Evolutionary conservation across 352 stramenopile genomes (phyloP), one percentile per base, ranked within the genome.

Genomic region (Phytophthora sojae): DNA sequence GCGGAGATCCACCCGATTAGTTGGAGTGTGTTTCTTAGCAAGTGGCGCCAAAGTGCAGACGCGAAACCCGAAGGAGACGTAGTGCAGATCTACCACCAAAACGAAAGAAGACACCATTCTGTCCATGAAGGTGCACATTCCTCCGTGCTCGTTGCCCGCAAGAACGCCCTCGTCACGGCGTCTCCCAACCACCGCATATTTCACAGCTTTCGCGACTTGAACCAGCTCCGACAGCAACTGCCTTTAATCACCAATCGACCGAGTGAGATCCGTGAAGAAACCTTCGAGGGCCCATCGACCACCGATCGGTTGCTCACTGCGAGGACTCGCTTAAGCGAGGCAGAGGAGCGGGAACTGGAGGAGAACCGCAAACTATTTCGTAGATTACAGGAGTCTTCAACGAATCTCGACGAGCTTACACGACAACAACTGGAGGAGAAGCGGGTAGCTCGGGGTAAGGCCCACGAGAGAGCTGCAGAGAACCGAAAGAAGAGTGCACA

Each of bases 1-100:
- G 67, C 83, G 4, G 69, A 85, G 23, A 62, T 88, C 19, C 58
- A 70, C 15, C 75, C 79, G 0, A 57, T 92, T 25, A 89, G 77
- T 44, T 92, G 84, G 84, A 60, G 74, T 3, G 53, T 84, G 0
- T 88, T 90, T 51, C 74, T 92, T 26, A 71, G 81, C 3, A 84
- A 82, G 45, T 92, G 84, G 84, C 76, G 80, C 5, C 71, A 75
- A 25, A 59, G 71, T 17, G 55, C 35, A 8, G 67, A 85, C 25
- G 26, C 50, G 19, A 65, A 75, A 21, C 23, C 45, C 25, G 47
- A 66, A 2, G 30, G 68, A 45, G 39, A 65, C 7, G 56, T 65
- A 12, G 25, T 35, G 7, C 53, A 26, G 12, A 49, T 62, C 21
- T 69, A 52, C 29, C 64, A 73, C 21, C 57, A 65, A 15, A 45